Base-by-base conservation (phyloP, 306 rosid genomes). In the Oxytropis ochrocephala region DNA sequence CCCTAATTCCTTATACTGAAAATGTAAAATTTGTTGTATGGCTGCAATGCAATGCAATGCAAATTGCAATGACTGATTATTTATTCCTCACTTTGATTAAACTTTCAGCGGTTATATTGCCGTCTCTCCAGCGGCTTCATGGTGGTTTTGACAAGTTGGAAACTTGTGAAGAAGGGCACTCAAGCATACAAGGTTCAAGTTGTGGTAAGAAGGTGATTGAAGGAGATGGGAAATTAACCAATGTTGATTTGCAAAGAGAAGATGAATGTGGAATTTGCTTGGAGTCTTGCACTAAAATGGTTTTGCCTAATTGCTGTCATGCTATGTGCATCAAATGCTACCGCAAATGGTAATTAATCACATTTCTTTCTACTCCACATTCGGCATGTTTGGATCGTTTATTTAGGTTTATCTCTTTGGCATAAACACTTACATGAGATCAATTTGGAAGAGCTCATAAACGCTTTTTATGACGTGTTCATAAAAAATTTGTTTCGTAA, bases 301-400 rank as follows among this genome's bases (percentile, higher is more conserved):
- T 94, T 67, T 81, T 94, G 66, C 98, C 98, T 32, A 89, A 84
- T 80, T 94, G 98, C 77, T 94, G 98, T 49, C 97, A 94, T 18
- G 87, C 89, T 62, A 93, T 93, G 98, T 93, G 98, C 82, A 90
- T 93, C 79, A 90, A 82, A 86, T 94, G 98, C 90, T 94, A 94
- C 70, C 95, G 98, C 51, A 94, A 94, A 49, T 94, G 98, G 98
- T 94, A 78, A 36, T 72, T 50, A 42, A 17, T 50, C 48, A 38
- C 13, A 61, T 73, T 68, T 11, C 12, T 42, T 33, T 16, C n/a
- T n/a, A n/a, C n/a, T n/a, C n/a, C n/a, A n/a, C n/a, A n/a, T n/a
- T n/a, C n/a, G n/a, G n/a, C n/a, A n/a, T n/a, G n/a, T n/a, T n/a
- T n/a, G n/a, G n/a, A n/a, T n/a, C n/a, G n/a, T n/a, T n/a, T n/a